Evolutionary conservation across 2,329 filamentous ascomycete species (phyloP).

Genomic region (Colletotrichum sp.): DNA sequence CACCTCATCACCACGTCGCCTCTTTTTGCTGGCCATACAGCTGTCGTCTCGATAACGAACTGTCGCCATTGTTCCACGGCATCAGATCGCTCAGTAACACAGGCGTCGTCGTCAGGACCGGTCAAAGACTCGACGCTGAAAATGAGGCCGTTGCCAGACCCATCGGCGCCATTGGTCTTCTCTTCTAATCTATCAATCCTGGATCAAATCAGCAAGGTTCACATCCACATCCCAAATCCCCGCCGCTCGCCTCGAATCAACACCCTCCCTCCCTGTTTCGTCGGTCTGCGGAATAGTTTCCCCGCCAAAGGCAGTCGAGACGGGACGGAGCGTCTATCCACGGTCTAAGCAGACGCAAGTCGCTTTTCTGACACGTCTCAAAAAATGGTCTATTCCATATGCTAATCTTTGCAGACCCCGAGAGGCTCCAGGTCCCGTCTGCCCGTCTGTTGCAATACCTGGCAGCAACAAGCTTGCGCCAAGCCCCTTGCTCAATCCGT

Average conservation of each 20-base stretch:
- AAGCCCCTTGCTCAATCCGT: neutral
- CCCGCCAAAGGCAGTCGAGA: slow-evolving; percentile 12
- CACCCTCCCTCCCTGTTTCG: slow-evolving; percentile 1
- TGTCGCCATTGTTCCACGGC: neutral
- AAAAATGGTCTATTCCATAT: neutral
- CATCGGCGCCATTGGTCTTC: neutral
- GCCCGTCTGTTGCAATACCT: neutral
- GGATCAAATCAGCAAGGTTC: slow-evolving; percentile 1
- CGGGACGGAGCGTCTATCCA: slow-evolving; percentile 17
- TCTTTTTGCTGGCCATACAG: slow-evolving; percentile 1
- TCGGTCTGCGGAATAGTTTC: slow-evolving; percentile 12
- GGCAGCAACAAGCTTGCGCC: slow-evolving; percentile 10
- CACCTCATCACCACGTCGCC: neutral
- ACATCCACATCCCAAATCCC: neutral
- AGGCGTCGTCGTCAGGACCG: neutral
- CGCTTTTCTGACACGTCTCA: slow-evolving; percentile 18
- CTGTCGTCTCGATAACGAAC: neutral
- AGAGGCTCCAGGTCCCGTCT: neutral
- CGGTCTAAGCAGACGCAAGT: neutral
- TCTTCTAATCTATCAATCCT: neutral
- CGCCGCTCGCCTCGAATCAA: neutral
- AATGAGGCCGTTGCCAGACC: neutral
- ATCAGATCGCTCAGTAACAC: neutral
- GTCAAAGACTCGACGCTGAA: neutral
- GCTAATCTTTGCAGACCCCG: neutral